Conservation (phyloP, 2,329 filamentous ascomycete genomes). For the Scytalidium lignicola region DNA sequence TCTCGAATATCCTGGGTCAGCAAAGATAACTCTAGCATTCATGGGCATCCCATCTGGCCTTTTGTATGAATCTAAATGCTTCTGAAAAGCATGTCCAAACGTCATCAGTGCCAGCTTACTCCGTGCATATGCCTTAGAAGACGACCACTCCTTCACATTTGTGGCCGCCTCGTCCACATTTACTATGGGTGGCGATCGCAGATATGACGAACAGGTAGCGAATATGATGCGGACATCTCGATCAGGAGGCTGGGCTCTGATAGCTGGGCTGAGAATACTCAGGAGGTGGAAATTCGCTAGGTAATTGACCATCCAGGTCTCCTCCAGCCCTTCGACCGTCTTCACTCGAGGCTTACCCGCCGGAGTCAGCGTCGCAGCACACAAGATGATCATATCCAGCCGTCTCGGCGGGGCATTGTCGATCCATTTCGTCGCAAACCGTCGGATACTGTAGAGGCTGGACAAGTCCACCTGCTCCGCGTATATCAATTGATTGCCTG, state of each 20-base stretch:
- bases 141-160: conserved; percentile 47
- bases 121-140: conserved; percentile 55
- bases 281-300: conserved; percentile 93
- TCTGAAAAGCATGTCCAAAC: conserved; percentile 87
- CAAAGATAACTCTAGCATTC: conserved; percentile 78
- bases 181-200: conserved; percentile 64
- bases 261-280: conserved; percentile 82
- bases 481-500: conserved; percentile 83
- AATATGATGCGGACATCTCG: conserved; percentile 87
- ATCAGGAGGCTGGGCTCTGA: conserved; percentile 88
- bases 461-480: conserved; percentile 90
- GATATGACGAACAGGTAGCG: conserved; percentile 82
- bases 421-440: conserved; percentile 96
- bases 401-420: conserved; percentile 87
- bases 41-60: conserved; percentile 77
- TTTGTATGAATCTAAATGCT: conserved; percentile 79
- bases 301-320: conserved; percentile 93
- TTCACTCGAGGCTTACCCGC: conserved; percentile 52
- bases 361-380: conserved; percentile 72
- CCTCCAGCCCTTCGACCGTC: conserved; percentile 77
- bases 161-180: conserved; percentile 37
- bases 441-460: conserved; percentile 82
- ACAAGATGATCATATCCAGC: conserved; percentile 86
- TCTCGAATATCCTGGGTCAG: conserved; percentile 79
- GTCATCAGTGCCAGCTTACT: conserved; percentile 78